These are phyloP conservation scores for Wallacemonas sp. DNA, from an alignment of 208 protist genomes.

Conservation along the genomic window DNA sequence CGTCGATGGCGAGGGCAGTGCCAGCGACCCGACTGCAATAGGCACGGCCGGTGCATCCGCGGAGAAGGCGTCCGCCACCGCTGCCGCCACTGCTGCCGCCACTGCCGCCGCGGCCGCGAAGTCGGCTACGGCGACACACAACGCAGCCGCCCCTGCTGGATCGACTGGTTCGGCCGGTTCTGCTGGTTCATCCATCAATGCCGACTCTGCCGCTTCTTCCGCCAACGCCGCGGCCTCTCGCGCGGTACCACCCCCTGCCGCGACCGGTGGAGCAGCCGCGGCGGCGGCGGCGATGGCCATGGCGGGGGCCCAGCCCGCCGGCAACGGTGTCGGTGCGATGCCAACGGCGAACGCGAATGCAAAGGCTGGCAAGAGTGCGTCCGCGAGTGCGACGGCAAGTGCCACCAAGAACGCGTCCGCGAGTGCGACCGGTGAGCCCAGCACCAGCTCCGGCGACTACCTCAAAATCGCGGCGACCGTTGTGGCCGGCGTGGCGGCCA, in stretches of 20 bases:
- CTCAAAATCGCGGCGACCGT: slow-evolving; percentile 23
- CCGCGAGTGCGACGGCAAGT: neutral
- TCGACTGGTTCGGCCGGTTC: neutral
- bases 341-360: too few species aligned
- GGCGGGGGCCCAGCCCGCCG: neutral
- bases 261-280: neutral
- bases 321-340: neutral
- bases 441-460: slow-evolving; percentile 12
- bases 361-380: too few species aligned
- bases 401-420: neutral
- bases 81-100: too few species aligned
- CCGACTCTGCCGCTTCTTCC: neutral
- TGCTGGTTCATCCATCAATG: neutral
- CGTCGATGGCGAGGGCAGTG: neutral
- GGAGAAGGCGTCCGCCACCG: too few species aligned
- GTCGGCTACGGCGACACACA: neutral
- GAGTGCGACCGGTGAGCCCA: neutral
- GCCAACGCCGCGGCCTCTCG: neutral
- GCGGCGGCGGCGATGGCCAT: too few species aligned
- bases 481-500: slow-evolving; percentile 28
- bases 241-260: neutral
- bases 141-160: neutral
- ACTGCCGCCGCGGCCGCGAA: neutral
- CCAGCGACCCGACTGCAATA: too few species aligned
- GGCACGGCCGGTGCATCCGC: too few species aligned